A percentile compares a stretch with the other conserved stretches of the same genome.
Evolutionary conservation across 192 early-diverging fungal species (phyloP).

Genomic region (Coemansia sp.): DNA sequence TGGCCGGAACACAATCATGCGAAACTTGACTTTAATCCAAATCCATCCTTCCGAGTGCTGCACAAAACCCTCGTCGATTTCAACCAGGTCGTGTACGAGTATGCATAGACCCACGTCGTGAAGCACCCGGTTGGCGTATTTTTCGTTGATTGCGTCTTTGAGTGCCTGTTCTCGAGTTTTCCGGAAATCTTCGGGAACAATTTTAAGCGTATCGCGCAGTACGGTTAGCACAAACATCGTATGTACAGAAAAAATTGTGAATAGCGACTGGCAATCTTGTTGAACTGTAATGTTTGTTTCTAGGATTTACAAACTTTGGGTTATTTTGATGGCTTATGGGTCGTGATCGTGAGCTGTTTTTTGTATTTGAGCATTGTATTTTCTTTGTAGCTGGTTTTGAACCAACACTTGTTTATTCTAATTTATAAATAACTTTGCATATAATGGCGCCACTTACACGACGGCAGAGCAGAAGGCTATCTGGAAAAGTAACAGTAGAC

Average conservation of each 20-base stretch:
- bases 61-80: conserved; percentile 83
- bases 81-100: conserved; percentile 74
- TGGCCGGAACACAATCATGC: conserved; percentile 87
- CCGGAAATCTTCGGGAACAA: conserved; percentile 75
- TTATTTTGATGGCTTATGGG: background rate
- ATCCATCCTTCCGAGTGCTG: conserved; percentile 80
- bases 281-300: background rate
- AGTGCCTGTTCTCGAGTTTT: conserved; percentile 77
- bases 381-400: no score
- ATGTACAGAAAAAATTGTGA: conserved; percentile 1
- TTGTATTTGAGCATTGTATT: no score
- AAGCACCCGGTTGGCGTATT: conserved; percentile 85
- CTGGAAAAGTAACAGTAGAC: conserved; percentile 8
- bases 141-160: conserved; percentile 84
- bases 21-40: conserved; percentile 74
- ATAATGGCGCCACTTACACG: conserved; percentile 28
- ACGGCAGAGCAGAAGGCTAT: conserved; percentile 37
- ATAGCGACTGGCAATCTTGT: background rate
- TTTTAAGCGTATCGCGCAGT: conserved; percentile 82
- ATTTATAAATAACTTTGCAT: background rate
- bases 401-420: conserved; percentile 1
- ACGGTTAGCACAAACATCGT: conserved; percentile 85
- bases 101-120: conserved; percentile 93
- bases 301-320: background rate
- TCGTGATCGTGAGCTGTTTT: no score